These are phyloP conservation scores for Rhodotorula paludigena DNA, from an alignment of 768 basidiomycete genomes.

Conservation along the genomic window DNA sequence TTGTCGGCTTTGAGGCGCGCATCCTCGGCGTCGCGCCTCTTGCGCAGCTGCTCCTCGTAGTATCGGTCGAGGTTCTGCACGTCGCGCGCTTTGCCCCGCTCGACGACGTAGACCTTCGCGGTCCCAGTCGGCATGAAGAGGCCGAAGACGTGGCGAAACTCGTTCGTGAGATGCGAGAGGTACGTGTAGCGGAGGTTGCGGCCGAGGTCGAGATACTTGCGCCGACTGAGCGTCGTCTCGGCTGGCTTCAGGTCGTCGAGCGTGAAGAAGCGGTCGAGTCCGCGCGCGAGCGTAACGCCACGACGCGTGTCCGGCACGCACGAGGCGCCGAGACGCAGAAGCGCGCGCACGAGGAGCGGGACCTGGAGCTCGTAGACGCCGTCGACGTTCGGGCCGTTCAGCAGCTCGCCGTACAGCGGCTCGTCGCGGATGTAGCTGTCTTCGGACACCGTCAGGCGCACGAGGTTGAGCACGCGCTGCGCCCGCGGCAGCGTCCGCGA, in stretches of 20 bases:
- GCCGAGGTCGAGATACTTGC: constrained; percentile 70
- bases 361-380: constrained; percentile 93
- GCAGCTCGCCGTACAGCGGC: constrained; percentile 85
- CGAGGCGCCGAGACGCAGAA: constrained; percentile 77
- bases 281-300: constrained; percentile 68
- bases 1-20: constrained; percentile 52
- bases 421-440: constrained; percentile 75
- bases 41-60: constrained; percentile 56
- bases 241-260: constrained; percentile 69
- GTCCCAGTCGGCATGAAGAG: constrained; percentile 69
- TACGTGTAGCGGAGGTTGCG: constrained; percentile 69
- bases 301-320: constrained; percentile 64
- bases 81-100: constrained; percentile 80
- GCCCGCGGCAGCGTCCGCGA: constrained; percentile 73
- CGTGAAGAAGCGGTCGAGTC: constrained; percentile 75
- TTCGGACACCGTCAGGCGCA: constrained; percentile 75
- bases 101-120: constrained; percentile 80
- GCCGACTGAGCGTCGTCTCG: constrained; percentile 54
- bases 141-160: constrained; percentile 76
- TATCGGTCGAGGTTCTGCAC: constrained; percentile 69
- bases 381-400: constrained; percentile 89
- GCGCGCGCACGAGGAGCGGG: constrained; percentile 71
- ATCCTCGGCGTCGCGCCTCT: constrained; percentile 34
- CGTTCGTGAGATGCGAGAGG: constrained; percentile 76
- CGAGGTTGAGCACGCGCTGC: constrained; percentile 69